phyloP scores from a whole-genome alignment of 164 flowering plant species.

The Macadamia integrifolia region DNA sequence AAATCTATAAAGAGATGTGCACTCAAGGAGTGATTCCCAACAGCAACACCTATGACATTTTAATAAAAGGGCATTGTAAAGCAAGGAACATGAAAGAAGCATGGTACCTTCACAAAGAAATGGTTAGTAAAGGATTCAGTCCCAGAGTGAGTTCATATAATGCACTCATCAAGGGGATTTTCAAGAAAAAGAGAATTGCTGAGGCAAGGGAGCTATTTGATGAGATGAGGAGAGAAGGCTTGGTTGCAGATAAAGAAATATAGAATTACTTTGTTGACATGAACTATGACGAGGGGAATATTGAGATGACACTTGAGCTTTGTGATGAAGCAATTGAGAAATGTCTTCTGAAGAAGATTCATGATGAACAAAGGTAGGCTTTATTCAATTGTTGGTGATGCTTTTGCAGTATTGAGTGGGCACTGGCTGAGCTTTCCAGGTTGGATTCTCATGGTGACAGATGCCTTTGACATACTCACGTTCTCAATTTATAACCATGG shows the following conservation, averaged over 20 bases:
- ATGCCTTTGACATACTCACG: neutral
- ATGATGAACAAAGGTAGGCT: constrained; percentile 6
- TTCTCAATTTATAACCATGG: neutral
- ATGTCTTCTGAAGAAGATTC: constrained; percentile 15
- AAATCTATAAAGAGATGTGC: constrained; percentile 24
- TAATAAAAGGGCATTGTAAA: constrained; percentile 30
- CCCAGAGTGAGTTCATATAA: constrained; percentile 25
- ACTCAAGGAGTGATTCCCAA: constrained; percentile 23
- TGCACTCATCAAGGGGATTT: constrained; percentile 32
- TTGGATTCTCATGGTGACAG: neutral
- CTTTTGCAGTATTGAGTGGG: neutral
- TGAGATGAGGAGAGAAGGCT: constrained; percentile 25
- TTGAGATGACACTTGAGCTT: constrained; percentile 29
- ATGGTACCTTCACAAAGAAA: constrained; percentile 23
- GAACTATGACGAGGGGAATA: constrained; percentile 21
- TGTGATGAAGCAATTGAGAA: constrained; percentile 31
- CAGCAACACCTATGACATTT: constrained; percentile 25
- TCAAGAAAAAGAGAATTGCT: constrained; percentile 19
- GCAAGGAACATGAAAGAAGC: constrained; percentile 36
- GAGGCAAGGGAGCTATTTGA: constrained; percentile 27
- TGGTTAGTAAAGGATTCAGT: constrained; percentile 24
- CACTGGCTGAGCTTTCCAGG: neutral
- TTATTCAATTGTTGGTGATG: neutral
- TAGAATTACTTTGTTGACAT: constrained; percentile 26
- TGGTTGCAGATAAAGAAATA: constrained; percentile 19